Conservation (phyloP, 2,329 filamentous ascomycete species). For the Ilyonectria mors-panacis region DNA sequence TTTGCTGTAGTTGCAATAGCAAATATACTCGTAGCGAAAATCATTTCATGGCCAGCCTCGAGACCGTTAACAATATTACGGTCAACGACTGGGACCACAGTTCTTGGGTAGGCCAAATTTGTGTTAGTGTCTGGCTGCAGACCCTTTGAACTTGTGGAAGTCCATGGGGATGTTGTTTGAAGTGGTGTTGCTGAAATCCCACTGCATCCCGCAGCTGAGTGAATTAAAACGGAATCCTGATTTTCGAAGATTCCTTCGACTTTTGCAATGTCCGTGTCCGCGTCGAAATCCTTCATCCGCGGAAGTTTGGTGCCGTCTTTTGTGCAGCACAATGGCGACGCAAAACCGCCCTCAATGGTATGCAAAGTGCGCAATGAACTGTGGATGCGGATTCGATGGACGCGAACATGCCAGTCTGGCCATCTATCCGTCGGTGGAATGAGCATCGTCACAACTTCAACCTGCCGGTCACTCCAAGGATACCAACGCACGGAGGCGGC, state of each 20-base stretch:
- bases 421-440: conserved; percentile 49
- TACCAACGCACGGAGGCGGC: conserved; percentile 36
- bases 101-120: conserved; percentile 34
- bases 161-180: accelerated
- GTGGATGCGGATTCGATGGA: conserved; percentile 39
- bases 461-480: conserved; percentile 48
- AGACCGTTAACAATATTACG: not conserved
- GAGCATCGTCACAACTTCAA: conserved; percentile 47
- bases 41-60: not conserved
- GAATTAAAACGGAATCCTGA: conserved; percentile 15
- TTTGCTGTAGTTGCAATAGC: conserved; percentile 17
- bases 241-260: conserved; percentile 22
- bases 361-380: conserved; percentile 12
- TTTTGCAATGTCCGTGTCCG: not conserved
- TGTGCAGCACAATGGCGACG: conserved; percentile 6
- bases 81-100: conserved; percentile 32
- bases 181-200: conserved; percentile 19
- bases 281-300: accelerated
- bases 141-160: conserved; percentile 12
- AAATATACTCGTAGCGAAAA: conserved; percentile 26
- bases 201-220: conserved; percentile 26
- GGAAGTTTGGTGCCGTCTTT: conserved; percentile 30
- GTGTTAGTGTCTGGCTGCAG: conserved; percentile 43
- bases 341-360: conserved; percentile 40
- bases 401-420: conserved; percentile 53